phyloP scores from a whole-genome alignment of 176 grass and related monocot genomes.

The barley (Hordeum vulgare) region MorexV3_pseudomolecules_assembly NC_058518.1:400412481-400412980 shows the following conservation, averaged over 20 bases:
- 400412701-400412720: not conserved
- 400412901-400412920: not conserved
- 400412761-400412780: not conserved
- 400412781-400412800: conserved; percentile 9
- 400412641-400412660: not conserved
- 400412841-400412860: not conserved
- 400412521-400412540: not conserved
- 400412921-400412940: conserved; percentile 7
- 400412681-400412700: conserved; percentile 34
- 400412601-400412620: not conserved
- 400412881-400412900: conserved; percentile 11
- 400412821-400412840: conserved; percentile 2
- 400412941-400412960: not conserved
- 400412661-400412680: not conserved
- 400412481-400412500: not conserved
- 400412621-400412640: not conserved
- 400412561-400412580: not conserved
- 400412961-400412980: conserved; percentile 5
- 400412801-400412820: conserved; percentile 13
- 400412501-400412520: not conserved
- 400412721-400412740: not conserved
- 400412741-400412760: not conserved
- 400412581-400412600: not conserved
- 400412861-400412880: not conserved
- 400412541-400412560: not conserved